A percentile compares a stretch with the other conserved stretches of the same genome.
Evolutionary conservation across 495 filamentous ascomycete genomes (phyloP).

Genomic region (Xylaria scruposa): DNA sequence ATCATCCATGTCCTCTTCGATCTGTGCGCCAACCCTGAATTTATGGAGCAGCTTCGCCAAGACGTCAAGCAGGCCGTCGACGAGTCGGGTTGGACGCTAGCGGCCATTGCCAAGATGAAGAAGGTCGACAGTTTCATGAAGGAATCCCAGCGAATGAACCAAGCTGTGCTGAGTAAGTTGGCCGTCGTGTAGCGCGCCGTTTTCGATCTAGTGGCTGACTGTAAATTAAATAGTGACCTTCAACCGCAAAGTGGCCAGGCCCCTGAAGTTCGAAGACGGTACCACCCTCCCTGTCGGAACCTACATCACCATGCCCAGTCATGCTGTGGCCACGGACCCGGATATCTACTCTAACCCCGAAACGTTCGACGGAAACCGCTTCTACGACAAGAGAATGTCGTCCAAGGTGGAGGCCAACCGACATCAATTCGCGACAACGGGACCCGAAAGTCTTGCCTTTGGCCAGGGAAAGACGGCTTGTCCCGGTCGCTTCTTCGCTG

Average conservation of each 20-base stretch:
- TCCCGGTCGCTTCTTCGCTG: conserved; percentile 66
- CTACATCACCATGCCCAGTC: conserved; percentile 43
- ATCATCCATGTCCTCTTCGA: conserved; percentile 54
- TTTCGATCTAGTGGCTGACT: conserved; percentile 15
- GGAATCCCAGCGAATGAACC: conserved; percentile 51
- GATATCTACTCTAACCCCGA: conserved; percentile 42
- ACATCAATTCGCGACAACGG: conserved; percentile 53
- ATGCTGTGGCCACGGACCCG: conserved; percentile 41
- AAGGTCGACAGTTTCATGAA: conserved; percentile 60
- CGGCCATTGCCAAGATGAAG: conserved; percentile 47
- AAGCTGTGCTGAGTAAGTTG: conserved; percentile 29
- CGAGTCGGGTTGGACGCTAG: conserved; percentile 34
- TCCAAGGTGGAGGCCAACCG: conserved; percentile 41
- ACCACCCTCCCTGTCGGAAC: conserved; percentile 25
- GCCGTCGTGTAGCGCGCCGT: background rate
- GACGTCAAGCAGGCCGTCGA: conserved; percentile 47
- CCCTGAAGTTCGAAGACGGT: conserved; percentile 28
- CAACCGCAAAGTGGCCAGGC: conserved; percentile 26
- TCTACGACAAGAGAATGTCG: conserved; percentile 51
- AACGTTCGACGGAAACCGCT: conserved; percentile 59
- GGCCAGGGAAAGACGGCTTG: conserved; percentile 64
- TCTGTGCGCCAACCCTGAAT: conserved; percentile 51
- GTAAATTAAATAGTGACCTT: conserved; percentile 20
- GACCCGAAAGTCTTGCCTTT: conserved; percentile 50
- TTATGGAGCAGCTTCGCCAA: conserved; percentile 55